Conservation (phyloP, 2,329 filamentous ascomycete species). For the Aphanocladium album region DNA sequence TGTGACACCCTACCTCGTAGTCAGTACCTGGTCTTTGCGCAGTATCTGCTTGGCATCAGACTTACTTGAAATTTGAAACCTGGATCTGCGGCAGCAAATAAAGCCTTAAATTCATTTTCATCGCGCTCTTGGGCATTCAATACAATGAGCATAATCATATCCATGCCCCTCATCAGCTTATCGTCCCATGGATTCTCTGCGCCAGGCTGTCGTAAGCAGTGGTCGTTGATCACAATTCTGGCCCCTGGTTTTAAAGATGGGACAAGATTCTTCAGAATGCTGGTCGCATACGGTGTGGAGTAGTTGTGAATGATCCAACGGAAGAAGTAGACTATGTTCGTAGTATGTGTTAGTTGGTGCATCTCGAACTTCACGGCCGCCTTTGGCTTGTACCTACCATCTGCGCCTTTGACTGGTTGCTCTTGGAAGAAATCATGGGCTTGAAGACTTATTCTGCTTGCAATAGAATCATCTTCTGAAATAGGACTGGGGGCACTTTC, state of each 20-base stretch:
- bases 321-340: constrained; percentile 46
- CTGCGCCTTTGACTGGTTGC: constrained; percentile 48
- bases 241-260: constrained; percentile 52
- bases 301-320: constrained; percentile 60
- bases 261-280: constrained; percentile 45
- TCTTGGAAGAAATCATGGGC: constrained; percentile 54
- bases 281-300: constrained; percentile 46
- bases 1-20: constrained; percentile 30
- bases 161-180: constrained; percentile 44
- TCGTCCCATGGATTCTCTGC: constrained; percentile 40
- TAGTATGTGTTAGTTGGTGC: background rate
- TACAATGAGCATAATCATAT: constrained; percentile 47
- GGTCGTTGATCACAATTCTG: constrained; percentile 41
- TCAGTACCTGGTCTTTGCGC: constrained; percentile 13
- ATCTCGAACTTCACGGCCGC: background rate
- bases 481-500: constrained; percentile 41
- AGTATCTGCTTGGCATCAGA: background rate
- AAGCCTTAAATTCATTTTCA: constrained; percentile 38
- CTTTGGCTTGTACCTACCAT: constrained; percentile 32
- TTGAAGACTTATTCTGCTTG: constrained; percentile 36
- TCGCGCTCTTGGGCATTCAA: constrained; percentile 48
- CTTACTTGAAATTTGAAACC: constrained; percentile 40
- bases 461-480: constrained; percentile 32
- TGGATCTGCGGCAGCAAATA: constrained; percentile 39
- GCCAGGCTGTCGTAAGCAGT: constrained; percentile 37